Evolutionary conservation across 108 stramenopile species (phyloP).

Genomic region (Parmales sp.): DNA sequence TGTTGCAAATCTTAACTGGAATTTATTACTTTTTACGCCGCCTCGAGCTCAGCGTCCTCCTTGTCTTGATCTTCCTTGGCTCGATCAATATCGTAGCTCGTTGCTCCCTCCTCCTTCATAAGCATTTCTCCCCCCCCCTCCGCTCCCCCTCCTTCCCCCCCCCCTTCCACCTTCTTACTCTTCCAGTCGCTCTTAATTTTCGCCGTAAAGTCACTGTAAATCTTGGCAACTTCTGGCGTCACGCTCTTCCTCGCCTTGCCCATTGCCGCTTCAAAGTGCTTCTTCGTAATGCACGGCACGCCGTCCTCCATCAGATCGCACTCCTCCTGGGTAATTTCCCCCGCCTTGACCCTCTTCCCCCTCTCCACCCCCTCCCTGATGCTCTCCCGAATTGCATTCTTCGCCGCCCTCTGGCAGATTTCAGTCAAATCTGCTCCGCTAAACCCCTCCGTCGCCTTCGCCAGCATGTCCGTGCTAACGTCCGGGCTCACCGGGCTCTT

Average conservation of each 20-base stretch:
- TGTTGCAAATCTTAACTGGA: too few species aligned
- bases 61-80: neutral
- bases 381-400: conserved; percentile 86
- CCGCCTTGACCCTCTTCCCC: conserved; percentile 64
- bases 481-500: conserved; percentile 78
- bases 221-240: conserved; percentile 66
- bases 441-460: conserved; percentile 80
- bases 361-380: conserved; percentile 74
- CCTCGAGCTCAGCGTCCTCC: too few species aligned
- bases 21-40: too few species aligned
- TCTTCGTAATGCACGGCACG: conserved; percentile 60
- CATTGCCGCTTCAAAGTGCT: conserved; percentile 81
- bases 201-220: conserved; percentile 72
- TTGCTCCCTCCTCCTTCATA: neutral
- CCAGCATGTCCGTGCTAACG: conserved; percentile 62
- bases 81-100: neutral
- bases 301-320: conserved; percentile 65
- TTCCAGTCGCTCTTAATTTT: conserved; percentile 81
- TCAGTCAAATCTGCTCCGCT: conserved; percentile 95
- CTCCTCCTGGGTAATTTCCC: conserved; percentile 72
- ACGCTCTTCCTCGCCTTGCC: conserved; percentile 78
- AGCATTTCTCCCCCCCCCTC: neutral
- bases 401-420: conserved; percentile 88
- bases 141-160: neutral
- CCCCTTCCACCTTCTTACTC: conserved; percentile 37